Conservation (phyloP, 108 stramenopile genomes). For the Tribonema minus region DNA sequence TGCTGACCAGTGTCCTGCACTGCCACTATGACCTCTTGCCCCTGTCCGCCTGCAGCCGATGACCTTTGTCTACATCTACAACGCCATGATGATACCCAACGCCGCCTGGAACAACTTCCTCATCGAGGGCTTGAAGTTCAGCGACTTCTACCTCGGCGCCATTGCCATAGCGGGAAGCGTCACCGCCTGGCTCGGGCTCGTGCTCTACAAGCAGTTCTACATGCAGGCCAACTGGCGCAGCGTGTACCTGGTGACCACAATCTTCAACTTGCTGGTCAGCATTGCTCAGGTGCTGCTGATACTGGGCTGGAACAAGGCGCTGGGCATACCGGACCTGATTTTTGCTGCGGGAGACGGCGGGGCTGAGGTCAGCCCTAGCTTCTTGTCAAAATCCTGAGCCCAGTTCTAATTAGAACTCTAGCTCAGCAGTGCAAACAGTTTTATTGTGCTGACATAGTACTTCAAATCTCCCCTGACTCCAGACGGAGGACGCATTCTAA, state of each 20-base stretch:
- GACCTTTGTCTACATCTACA: constrained; percentile 57
- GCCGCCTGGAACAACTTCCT: constrained; percentile 56
- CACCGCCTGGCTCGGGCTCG: constrained; percentile 48
- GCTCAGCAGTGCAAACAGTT: too few species aligned
- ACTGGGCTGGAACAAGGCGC: constrained; percentile 7
- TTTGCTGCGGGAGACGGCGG: constrained; percentile 57
- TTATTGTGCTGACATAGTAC: too few species aligned
- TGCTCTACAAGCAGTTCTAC: constrained; percentile 55
- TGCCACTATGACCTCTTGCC: too few species aligned
- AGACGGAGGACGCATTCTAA: too few species aligned
- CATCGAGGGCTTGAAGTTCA: constrained; percentile 44
- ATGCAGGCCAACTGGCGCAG: constrained; percentile 46
- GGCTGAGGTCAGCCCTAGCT: too few species aligned
- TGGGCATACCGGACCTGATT: constrained; percentile 54
- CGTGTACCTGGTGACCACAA: constrained; percentile 45
- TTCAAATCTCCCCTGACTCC: too few species aligned
- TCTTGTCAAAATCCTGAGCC: too few species aligned
- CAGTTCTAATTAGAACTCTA: too few species aligned
- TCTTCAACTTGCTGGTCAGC: constrained; percentile 33
- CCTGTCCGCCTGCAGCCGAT: too few species aligned
- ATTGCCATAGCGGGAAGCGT: constrained; percentile 28
- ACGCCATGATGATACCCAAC: constrained; percentile 51
- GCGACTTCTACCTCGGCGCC: constrained; percentile 25
- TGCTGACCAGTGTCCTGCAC: too few species aligned
- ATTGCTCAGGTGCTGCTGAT: constrained; percentile 50